phyloP scores from a whole-genome alignment of 805 yeast species.

The Lachancea sp. region DNA sequence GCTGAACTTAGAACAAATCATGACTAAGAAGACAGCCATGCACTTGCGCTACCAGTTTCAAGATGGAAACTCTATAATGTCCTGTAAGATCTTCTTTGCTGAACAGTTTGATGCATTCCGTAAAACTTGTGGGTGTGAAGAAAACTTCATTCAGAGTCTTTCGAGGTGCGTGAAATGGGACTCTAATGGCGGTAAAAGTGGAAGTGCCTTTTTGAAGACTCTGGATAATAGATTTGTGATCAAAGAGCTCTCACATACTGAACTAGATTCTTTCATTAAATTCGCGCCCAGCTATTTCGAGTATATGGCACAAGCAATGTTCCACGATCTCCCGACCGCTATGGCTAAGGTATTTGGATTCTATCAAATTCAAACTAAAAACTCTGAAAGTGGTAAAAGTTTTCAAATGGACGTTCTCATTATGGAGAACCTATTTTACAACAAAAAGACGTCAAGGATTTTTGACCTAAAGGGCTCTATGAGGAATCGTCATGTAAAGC shows the following conservation, averaged over 20 bases:
- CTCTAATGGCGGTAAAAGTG: slow-evolving; percentile 93
- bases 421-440: slow-evolving; percentile 92
- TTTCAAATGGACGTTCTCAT: slow-evolving; percentile 86
- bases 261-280: slow-evolving; percentile 86
- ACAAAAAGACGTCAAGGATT: slow-evolving; percentile 71
- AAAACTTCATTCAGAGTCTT: slow-evolving; percentile 76
- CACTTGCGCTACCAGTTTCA: slow-evolving; percentile 90
- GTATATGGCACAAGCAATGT: slow-evolving; percentile 90
- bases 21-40: slow-evolving; percentile 78
- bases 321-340: slow-evolving; percentile 91
- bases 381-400: slow-evolving; percentile 65
- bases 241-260: slow-evolving; percentile 81
- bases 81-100: slow-evolving; percentile 91
- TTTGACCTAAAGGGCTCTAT: slow-evolving; percentile 97
- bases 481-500: slow-evolving; percentile 94
- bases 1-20: slow-evolving; percentile 49
- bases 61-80: slow-evolving; percentile 73
- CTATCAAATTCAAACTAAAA: slow-evolving; percentile 85
- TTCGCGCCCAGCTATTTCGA: slow-evolving; percentile 96
- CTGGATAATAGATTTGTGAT: slow-evolving; percentile 83
- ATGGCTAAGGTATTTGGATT: slow-evolving; percentile 93
- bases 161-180: slow-evolving; percentile 95
- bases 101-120: slow-evolving; percentile 96
- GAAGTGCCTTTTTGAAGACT: slow-evolving; percentile 88
- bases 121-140: slow-evolving; percentile 70